Evolutionary conservation across 257 asterid genomes (phyloP).

Genomic region (Forsythia viridissima): DNA sequence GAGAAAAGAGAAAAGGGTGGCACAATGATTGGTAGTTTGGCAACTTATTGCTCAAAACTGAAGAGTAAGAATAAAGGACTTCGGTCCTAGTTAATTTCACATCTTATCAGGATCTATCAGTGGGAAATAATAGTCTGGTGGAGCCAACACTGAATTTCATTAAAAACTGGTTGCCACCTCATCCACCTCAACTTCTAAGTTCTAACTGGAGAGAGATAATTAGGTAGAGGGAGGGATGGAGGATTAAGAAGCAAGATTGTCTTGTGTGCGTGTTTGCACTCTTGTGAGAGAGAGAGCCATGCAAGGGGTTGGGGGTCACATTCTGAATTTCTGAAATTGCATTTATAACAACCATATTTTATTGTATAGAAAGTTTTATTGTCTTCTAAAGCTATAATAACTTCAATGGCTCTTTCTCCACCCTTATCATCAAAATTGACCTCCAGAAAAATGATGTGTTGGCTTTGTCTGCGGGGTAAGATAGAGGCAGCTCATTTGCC

Average conservation of each 20-base stretch:
- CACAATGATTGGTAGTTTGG: background rate
- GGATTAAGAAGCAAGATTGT: background rate
- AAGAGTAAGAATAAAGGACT: background rate
- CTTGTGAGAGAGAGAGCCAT: background rate
- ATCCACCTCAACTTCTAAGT: background rate
- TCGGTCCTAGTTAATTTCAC: background rate
- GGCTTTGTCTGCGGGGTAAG: background rate
- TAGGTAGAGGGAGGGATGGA: background rate
- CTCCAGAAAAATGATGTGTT: background rate
- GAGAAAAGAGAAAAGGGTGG: background rate
- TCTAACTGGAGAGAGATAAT: background rate
- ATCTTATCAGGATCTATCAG: background rate
- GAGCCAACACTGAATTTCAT: background rate
- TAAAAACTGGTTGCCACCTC: too few relatives aligned
- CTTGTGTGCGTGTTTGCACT: background rate
- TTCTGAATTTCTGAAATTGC: background rate
- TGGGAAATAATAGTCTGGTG: background rate
- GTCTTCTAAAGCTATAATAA: slow-evolving; percentile 1
- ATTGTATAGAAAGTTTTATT: background rate
- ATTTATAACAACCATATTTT: background rate
- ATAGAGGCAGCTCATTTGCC: background rate
- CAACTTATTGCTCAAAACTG: background rate
- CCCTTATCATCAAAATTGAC: background rate
- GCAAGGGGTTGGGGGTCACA: background rate
- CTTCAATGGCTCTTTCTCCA: slow-evolving; percentile 1